These are phyloP conservation scores for Triticum turgidum DNA, from an alignment of 176 grass and related monocot species.

Conservation along the genomic window DNA sequence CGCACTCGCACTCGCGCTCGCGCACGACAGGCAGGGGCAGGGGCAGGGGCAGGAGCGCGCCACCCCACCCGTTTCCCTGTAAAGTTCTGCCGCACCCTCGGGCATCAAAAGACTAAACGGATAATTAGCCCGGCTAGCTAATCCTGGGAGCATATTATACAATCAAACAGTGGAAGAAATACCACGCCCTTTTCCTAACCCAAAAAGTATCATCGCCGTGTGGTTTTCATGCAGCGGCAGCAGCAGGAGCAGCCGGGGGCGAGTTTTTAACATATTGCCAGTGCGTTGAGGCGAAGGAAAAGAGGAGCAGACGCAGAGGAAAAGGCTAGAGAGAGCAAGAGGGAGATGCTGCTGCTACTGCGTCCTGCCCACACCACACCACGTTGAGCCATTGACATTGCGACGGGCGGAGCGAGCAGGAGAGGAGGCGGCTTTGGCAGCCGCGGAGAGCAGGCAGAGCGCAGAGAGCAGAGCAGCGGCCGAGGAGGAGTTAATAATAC, in stretches of 20 bases:
- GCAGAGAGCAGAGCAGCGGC: not conserved
- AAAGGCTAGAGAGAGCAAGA: not conserved
- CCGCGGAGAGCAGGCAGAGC: not conserved
- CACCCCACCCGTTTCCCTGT: constrained; percentile 12
- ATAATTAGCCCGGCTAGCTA: constrained; percentile 17
- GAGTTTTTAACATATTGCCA: not conserved
- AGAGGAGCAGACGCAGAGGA: not conserved
- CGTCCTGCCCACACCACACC: no score
- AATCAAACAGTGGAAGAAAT: not conserved
- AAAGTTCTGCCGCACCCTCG: constrained; percentile 30
- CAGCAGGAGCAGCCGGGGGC: not conserved
- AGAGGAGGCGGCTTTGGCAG: not conserved
- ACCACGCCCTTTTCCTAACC: not conserved
- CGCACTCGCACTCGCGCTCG: not conserved
- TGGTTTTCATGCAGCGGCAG: not conserved
- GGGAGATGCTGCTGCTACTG: no score
- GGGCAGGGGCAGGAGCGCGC: not conserved
- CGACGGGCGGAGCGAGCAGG: not conserved
- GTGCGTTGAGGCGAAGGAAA: constrained; percentile 34
- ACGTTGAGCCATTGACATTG: constrained; percentile 37
- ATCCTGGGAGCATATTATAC: not conserved
- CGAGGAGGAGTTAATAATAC: constrained; percentile 56
- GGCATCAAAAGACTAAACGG: constrained; percentile 5
- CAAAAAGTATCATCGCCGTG: not conserved
- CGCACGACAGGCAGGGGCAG: not conserved